Evolutionary conservation across 2,329 filamentous ascomycete species (phyloP).

Genomic region (Ophiostoma sp.): DNA sequence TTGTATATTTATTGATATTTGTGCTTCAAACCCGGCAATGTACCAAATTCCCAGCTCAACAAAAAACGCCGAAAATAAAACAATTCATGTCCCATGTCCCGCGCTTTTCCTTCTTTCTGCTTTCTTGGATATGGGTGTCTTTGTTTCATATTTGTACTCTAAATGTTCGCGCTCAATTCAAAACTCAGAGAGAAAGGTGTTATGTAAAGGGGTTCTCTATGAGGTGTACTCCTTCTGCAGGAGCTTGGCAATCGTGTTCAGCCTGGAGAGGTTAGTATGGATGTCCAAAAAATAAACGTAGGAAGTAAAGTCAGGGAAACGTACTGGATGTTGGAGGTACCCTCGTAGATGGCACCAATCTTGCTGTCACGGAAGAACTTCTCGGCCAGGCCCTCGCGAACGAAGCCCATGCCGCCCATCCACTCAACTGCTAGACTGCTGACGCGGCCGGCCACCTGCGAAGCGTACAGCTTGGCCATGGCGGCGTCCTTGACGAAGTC

Average conservation of each 20-base stretch:
- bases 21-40: not conserved
- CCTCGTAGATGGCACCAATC: slow-evolving; percentile 97
- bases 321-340: slow-evolving; percentile 75
- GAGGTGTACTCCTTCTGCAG: slow-evolving; percentile 62
- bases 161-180: not conserved
- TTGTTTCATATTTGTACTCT: not conserved
- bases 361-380: slow-evolving; percentile 98
- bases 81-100: not conserved
- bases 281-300: not conserved
- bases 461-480: slow-evolving; percentile 96
- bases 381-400: slow-evolving; percentile 92
- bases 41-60: not conserved
- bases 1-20: slow-evolving; percentile 3
- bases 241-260: slow-evolving; percentile 65
- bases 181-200: not conserved
- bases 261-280: slow-evolving; percentile 42
- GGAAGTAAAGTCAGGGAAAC: slow-evolving; percentile 32
- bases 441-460: slow-evolving; percentile 87
- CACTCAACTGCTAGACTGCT: slow-evolving; percentile 88
- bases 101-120: not conserved
- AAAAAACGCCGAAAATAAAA: slow-evolving; percentile 19
- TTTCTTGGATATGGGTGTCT: not conserved
- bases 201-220: not conserved
- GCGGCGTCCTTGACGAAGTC: slow-evolving; percentile 94
- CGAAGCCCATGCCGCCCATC: slow-evolving; percentile 99